Conservation (phyloP, 192 early-diverging fungal species). For the Thoreauomyces humboldtii region DNA sequence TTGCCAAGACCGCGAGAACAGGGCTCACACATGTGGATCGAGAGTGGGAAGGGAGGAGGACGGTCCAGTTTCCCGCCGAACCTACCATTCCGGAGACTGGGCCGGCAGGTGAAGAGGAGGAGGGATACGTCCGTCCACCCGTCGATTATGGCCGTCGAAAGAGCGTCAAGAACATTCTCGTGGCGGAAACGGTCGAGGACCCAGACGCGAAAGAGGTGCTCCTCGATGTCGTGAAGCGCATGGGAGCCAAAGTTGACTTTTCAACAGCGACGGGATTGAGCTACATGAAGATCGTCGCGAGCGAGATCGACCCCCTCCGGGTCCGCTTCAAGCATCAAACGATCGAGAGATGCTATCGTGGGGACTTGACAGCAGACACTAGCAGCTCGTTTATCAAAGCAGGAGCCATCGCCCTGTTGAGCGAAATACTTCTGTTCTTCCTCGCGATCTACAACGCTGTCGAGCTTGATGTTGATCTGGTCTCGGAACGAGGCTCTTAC, state of each 20-base stretch:
- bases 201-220: conserved; percentile 28
- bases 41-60: not conserved
- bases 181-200: not conserved
- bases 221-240: conserved; percentile 29
- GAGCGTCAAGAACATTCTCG: not conserved
- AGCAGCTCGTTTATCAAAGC: conserved; percentile 5
- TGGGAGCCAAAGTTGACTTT: conserved; percentile 21
- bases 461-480: not conserved
- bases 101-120: not conserved
- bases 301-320: conserved; percentile 5
- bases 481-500: not conserved
- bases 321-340: conserved; percentile 8
- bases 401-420: conserved; percentile 2
- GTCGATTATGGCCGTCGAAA: conserved; percentile 2
- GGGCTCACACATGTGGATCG: conserved; percentile 19
- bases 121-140: not conserved
- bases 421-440: conserved; percentile 26
- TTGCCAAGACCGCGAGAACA: conserved; percentile 11
- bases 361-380: conserved; percentile 18
- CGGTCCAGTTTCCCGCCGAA: not conserved
- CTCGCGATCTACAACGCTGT: conserved; percentile 20
- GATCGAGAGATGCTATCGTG: conserved; percentile 25
- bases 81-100: not conserved
- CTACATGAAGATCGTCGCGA: conserved; percentile 22
- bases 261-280: conserved; percentile 6